Base-by-base conservation (phyloP, 768 basidiomycete species). In the Piloderma croceum region DNA sequence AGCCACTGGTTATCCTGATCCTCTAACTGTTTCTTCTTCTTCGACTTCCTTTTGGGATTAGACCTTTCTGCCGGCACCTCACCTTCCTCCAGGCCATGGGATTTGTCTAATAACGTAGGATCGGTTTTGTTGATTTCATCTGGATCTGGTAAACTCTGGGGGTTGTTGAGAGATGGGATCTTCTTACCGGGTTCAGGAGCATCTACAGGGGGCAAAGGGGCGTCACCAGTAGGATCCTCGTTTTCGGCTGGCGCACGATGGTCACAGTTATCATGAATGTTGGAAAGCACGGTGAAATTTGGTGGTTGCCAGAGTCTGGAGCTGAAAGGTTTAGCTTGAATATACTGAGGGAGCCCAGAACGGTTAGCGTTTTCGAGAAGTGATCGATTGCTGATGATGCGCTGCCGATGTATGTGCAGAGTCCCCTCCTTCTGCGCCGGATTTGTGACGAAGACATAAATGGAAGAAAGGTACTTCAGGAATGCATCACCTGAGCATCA, bases 401-500 rank as follows among this genome's bases (percentile, higher is more conserved):
- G 65, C 52, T 84, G 78, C 38, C 90, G 73, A 24, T 74, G 67
- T 17, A 68, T 54, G 51, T 90, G 87, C 39, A 93, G 57, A 9
- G 71, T 69, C 4, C 83, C 80, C 59, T 90, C 88, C 47, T 70
- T 71, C 32, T 71, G 65, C 7, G 68, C 63, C 5, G 87, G 83
- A 49, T 79, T 70, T 20, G 74, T 75, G 33, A 83, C 83, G 52
- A 83, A 90, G 22, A 83, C 71, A 55, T 85, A 84, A 43, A 81
- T 67, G 9, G 87, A 82, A 6, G 79, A 70, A 34, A 90, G 58
- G 52, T 82, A 83, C 60, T 93, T 93, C 46, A 93, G 64, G 57
- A 86, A 87, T 18, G 87, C 77, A 60, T 92, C 90, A 22, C 90
- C 89, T 80, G 49, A 21, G 32, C n/a, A n/a, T n/a, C n/a, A n/a